Percentiles rank a stretch among this genome's conserved stretches.
phyloP scores from a whole-genome alignment of 2,329 filamentous ascomycete species.

The Alternaria sp. region DNA sequence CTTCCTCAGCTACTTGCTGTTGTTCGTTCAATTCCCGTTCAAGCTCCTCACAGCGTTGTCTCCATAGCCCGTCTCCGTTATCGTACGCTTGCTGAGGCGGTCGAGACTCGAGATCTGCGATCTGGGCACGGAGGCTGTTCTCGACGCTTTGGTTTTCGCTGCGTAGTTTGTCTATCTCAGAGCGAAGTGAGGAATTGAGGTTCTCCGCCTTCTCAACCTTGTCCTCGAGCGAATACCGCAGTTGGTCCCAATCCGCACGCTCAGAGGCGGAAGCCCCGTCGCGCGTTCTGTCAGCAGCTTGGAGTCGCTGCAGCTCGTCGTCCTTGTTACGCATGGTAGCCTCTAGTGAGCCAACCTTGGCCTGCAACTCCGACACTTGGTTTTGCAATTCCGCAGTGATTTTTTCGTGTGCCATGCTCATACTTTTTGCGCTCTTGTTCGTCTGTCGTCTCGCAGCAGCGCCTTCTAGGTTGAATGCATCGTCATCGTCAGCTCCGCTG shows the following conservation, averaged over 20 bases:
- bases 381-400: conserved; percentile 78
- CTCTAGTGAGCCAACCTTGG: conserved; percentile 77
- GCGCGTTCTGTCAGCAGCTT: conserved; percentile 66
- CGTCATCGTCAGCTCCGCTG: conserved; percentile 63
- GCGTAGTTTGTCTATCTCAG: conserved; percentile 78
- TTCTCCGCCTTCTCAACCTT: conserved; percentile 77
- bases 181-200: conserved; percentile 79
- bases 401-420: conserved; percentile 48
- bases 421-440: conserved; percentile 53
- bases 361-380: conserved; percentile 77
- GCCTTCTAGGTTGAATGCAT: conserved; percentile 68
- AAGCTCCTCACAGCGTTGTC: conserved; percentile 52
- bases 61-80: conserved; percentile 44
- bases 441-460: conserved; percentile 55
- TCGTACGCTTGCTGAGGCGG: conserved; percentile 34
- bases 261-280: conserved; percentile 65
- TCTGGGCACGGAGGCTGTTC: conserved; percentile 68
- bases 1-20: conserved; percentile 83
- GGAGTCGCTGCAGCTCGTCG: conserved; percentile 68
- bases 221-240: conserved; percentile 72
- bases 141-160: conserved; percentile 72
- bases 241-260: conserved; percentile 74
- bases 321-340: conserved; percentile 73
- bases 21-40: conserved; percentile 76
- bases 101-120: conserved; percentile 61